Conservation (phyloP, 2,329 filamentous ascomycete genomes). For the Botrytis porri region DNA sequence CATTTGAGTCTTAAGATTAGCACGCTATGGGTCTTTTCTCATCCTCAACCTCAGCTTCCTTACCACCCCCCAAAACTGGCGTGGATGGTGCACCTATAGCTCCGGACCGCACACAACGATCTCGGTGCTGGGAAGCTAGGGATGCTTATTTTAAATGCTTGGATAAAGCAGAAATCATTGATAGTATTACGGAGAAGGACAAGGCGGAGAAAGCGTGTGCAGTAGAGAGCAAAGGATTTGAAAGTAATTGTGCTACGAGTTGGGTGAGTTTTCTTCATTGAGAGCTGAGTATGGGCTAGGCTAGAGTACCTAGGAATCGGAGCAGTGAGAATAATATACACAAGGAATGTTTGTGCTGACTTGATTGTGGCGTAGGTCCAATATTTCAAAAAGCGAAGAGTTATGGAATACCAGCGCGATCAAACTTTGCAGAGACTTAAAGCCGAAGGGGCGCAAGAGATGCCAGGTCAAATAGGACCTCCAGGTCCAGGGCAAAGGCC, state of each 20-base stretch:
- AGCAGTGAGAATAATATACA: slow-evolving; percentile 5
- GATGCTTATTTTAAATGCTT: slow-evolving; percentile 88
- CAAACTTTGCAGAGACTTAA: slow-evolving; percentile 73
- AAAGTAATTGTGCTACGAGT: slow-evolving; percentile 79
- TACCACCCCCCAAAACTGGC: slow-evolving; percentile 45
- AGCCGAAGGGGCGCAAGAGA: slow-evolving; percentile 66
- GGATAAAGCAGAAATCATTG: slow-evolving; percentile 76
- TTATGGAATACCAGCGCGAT: slow-evolving; percentile 87
- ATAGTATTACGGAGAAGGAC: slow-evolving; percentile 60
- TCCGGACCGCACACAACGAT: slow-evolving; percentile 79
- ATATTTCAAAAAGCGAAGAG: slow-evolving; percentile 96
- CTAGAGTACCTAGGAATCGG: not conserved
- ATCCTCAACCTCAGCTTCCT: slow-evolving; percentile 33
- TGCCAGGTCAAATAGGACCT: slow-evolving; percentile 40
- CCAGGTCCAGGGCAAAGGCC: slow-evolving; percentile 17
- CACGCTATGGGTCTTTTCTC: slow-evolving; percentile 52
- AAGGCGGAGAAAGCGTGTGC: slow-evolving; percentile 57
- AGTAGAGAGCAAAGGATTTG: slow-evolving; percentile 63
- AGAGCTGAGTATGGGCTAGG: not conserved
- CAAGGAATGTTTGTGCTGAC: slow-evolving; percentile 20
- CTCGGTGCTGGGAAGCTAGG: slow-evolving; percentile 83
- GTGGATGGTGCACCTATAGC: slow-evolving; percentile 66
- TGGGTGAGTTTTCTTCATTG: slow-evolving; percentile 65
- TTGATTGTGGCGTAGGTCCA: slow-evolving; percentile 62
- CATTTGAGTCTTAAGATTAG: not conserved